Percentiles rank a stretch among this genome's conserved stretches.
Evolutionary conservation across 2,329 filamentous ascomycete species (phyloP).

Genomic region (Pseudocercospora crystallina): DNA sequence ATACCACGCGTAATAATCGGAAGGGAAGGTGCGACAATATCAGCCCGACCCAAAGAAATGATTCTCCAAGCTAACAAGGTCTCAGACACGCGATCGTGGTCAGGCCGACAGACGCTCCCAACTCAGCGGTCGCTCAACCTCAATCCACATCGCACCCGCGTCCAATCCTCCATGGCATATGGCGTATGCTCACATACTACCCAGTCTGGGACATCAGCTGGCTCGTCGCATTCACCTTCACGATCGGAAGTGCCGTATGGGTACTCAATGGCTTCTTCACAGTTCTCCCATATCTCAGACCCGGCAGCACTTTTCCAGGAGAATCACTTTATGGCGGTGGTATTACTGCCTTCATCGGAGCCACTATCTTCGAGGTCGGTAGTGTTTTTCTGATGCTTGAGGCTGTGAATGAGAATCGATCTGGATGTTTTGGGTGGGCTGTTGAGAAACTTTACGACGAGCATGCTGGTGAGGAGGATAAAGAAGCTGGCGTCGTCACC

Average conservation of each 20-base stretch:
- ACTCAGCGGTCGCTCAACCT: background rate
- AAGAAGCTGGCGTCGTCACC: slow-evolving; percentile 10
- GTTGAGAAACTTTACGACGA: slow-evolving; percentile 37
- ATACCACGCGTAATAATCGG: slow-evolving; percentile 45
- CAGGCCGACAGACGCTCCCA: background rate
- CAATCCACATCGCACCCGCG: background rate
- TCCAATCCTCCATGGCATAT: slow-evolving; percentile 34
- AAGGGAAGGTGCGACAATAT: slow-evolving; percentile 31
- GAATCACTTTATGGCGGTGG: slow-evolving; percentile 59
- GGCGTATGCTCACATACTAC: slow-evolving; percentile 49
- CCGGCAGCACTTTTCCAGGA: slow-evolving; percentile 53
- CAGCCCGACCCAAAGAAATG: no score
- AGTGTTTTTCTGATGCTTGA: slow-evolving; percentile 62
- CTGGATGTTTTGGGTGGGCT: slow-evolving; percentile 69
- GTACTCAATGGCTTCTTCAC: slow-evolving; percentile 61
- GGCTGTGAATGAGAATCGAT: slow-evolving; percentile 65
- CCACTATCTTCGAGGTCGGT: slow-evolving; percentile 65
- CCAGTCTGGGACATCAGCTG: slow-evolving; percentile 17
- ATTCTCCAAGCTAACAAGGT: no score
- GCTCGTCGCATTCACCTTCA: slow-evolving; percentile 55
- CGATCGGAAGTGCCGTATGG: slow-evolving; percentile 47
- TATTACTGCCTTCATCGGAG: slow-evolving; percentile 65
- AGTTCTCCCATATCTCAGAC: slow-evolving; percentile 52
- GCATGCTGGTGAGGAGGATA: background rate
- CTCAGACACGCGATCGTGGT: background rate